Conservation (phyloP, 2,329 filamentous ascomycete genomes). For the Fusarium sublunatum region DNA sequence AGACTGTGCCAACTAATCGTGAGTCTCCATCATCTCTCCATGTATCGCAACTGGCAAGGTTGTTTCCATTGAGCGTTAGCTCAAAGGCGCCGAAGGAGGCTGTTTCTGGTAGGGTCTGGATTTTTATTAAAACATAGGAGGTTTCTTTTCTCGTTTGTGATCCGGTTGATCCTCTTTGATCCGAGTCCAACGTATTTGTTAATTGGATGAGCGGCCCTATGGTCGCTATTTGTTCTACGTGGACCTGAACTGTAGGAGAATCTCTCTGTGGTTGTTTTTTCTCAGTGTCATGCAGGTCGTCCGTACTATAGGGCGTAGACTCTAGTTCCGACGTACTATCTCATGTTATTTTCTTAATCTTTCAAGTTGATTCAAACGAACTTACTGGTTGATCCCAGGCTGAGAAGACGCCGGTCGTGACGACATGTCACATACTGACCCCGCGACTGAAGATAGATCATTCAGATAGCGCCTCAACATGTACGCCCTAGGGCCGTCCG, state of each 20-base stretch:
- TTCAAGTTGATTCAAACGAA: not conserved
- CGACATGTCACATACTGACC: conserved; percentile 1
- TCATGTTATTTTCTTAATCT: not conserved
- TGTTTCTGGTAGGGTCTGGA: not conserved
- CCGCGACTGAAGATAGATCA: conserved; percentile 9
- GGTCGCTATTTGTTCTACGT: too few species aligned
- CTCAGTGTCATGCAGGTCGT: not conserved
- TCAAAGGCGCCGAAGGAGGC: not conserved
- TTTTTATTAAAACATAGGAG: not conserved
- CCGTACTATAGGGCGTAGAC: not conserved
- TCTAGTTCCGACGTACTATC: not conserved
- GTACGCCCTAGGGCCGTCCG: not conserved
- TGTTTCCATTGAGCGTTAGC: not conserved
- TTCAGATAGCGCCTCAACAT: conserved; percentile 10
- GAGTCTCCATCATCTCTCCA: not conserved
- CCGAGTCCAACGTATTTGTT: not conserved
- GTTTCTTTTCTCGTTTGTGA: not conserved
- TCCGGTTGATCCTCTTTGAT: not conserved
- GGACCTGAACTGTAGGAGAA: not conserved
- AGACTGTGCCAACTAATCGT: not conserved
- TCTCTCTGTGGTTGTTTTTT: not conserved
- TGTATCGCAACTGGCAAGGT: not conserved
- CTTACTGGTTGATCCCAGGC: not conserved
- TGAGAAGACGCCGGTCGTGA: not conserved
- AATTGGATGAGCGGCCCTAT: too few species aligned